Evolutionary conservation across 306 rosid genomes (phyloP).

Genomic region (Myrica gale): DNA sequence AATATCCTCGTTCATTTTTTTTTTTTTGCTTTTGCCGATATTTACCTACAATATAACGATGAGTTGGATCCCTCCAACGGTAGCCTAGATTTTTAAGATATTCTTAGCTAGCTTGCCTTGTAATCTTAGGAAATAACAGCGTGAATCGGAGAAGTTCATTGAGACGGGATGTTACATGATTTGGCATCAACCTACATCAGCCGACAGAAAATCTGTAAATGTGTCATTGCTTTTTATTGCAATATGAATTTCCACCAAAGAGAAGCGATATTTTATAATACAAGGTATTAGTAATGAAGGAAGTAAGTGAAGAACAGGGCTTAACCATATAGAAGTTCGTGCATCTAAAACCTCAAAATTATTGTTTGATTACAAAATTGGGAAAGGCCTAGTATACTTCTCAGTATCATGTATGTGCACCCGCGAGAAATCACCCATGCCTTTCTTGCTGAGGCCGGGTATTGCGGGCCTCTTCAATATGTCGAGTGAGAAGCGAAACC

Average conservation of each 20-base stretch:
- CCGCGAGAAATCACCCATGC: conserved; percentile 40
- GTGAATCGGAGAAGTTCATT: neutral
- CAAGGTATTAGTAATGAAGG: neutral
- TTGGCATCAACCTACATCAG: neutral
- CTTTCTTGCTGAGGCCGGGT: conserved; percentile 45
- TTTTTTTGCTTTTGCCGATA: too few species aligned
- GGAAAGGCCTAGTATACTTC: conserved; percentile 20
- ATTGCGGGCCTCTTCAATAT: conserved; percentile 62
- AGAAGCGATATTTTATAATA: neutral
- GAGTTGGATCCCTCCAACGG: neutral
- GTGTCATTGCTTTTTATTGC: neutral
- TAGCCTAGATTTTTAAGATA: neutral
- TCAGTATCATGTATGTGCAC: conserved; percentile 23
- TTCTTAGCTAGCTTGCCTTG: neutral
- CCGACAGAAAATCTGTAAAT: neutral
- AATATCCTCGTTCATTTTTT: too few species aligned
- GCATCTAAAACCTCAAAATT: conserved; percentile 9
- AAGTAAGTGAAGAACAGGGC: conserved; percentile 11
- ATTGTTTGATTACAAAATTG: conserved; percentile 39
- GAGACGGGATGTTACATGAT: neutral
- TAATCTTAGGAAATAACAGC: neutral
- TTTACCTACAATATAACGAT: too few species aligned
- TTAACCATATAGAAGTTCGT: conserved; percentile 18
- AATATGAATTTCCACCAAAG: neutral
- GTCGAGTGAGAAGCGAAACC: conserved; percentile 86